These are phyloP conservation scores for Taphrina communis DNA, from an alignment of 1,139 yeast species.

Conservation along the genomic window DNA sequence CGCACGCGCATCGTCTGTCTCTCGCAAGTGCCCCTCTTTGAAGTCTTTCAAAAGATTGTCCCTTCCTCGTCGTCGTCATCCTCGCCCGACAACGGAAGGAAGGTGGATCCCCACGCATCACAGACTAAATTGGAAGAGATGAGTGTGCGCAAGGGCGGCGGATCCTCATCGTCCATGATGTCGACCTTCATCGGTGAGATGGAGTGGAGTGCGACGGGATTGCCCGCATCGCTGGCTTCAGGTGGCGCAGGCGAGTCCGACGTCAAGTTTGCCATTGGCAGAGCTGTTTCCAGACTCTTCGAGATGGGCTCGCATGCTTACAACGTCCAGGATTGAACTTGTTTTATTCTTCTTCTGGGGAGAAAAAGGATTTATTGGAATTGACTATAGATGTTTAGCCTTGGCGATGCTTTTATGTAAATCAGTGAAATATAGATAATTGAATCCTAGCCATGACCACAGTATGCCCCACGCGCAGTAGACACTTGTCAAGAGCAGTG, in stretches of 20 bases:
- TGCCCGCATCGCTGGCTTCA: constrained; percentile 28
- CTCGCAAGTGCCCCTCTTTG: constrained; percentile 80
- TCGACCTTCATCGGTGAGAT: constrained; percentile 36
- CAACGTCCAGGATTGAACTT: constrained; percentile 9
- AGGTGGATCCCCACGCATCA: neutral
- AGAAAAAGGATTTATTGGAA: neutral
- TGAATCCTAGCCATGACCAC: constrained; percentile 83
- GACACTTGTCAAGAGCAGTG: constrained; percentile 80
- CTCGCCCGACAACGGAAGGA: neutral
- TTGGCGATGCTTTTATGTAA: neutral
- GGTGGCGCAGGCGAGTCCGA: constrained; percentile 38
- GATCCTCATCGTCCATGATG: constrained; percentile 34
- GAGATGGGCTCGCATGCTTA: constrained; percentile 34
- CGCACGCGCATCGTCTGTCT: constrained; percentile 88
- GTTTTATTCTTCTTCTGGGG: too few relatives aligned
- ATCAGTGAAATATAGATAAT: constrained; percentile 26
- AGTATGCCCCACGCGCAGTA: constrained; percentile 87
- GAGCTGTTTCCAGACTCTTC: constrained; percentile 28
- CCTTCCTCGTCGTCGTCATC: constrained; percentile 6
- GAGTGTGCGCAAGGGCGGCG: constrained; percentile 38
- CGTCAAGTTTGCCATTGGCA: constrained; percentile 37
- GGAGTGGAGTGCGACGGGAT: constrained; percentile 40
- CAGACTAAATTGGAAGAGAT: constrained; percentile 21
- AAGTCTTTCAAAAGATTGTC: constrained; percentile 59
- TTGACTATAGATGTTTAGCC: neutral